Percentiles rank a stretch among this genome's conserved stretches.
phyloP scores from a whole-genome alignment of 1,139 yeast species.

The Starmera stellimalicola region DNA sequence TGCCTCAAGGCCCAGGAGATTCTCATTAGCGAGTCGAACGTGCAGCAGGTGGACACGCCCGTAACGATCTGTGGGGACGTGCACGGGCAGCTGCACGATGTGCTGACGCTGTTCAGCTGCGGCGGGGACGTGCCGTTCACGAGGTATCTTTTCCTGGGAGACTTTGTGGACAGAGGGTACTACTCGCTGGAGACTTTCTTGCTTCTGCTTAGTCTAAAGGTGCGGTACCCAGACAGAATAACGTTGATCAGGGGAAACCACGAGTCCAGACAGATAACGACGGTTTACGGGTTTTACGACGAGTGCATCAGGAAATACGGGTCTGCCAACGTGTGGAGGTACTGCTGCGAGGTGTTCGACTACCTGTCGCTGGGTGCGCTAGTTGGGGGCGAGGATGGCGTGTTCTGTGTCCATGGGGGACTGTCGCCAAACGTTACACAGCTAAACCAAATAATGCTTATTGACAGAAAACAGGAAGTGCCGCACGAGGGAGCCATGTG shows the following conservation, averaged over 20 bases:
- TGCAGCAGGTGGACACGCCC: constrained; percentile 91
- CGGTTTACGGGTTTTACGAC: constrained; percentile 96
- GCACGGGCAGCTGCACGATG: constrained; percentile 94
- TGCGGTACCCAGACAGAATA: constrained; percentile 87
- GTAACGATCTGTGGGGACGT: constrained; percentile 98
- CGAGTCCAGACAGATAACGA: constrained; percentile 94
- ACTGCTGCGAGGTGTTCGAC: constrained; percentile 75
- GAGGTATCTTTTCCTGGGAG: constrained; percentile 35
- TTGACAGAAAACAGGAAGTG: constrained; percentile 70
- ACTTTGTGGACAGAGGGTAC: constrained; percentile 95
- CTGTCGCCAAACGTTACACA: constrained; percentile 87
- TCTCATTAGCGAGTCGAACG: constrained; percentile 84
- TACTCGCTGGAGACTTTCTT: constrained; percentile 88
- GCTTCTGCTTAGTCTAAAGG: constrained; percentile 70
- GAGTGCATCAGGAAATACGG: constrained; percentile 96
- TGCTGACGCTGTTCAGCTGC: constrained; percentile 77
- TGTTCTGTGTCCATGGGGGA: constrained; percentile 96
- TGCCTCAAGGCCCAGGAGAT: constrained; percentile 92
- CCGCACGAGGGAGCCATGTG: constrained; percentile 99
- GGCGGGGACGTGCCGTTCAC: constrained; percentile 79
- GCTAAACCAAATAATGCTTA: constrained; percentile 69
- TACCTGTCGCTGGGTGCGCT: constrained; percentile 90
- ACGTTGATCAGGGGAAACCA: constrained; percentile 95
- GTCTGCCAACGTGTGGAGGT: constrained; percentile 87
- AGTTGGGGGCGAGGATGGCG: constrained; percentile 52